A percentile compares a stretch with the other conserved stretches of the same genome.
Evolutionary conservation across 179 eudicot species (phyloP).

Genomic region (Silene noctiflora): DNA sequence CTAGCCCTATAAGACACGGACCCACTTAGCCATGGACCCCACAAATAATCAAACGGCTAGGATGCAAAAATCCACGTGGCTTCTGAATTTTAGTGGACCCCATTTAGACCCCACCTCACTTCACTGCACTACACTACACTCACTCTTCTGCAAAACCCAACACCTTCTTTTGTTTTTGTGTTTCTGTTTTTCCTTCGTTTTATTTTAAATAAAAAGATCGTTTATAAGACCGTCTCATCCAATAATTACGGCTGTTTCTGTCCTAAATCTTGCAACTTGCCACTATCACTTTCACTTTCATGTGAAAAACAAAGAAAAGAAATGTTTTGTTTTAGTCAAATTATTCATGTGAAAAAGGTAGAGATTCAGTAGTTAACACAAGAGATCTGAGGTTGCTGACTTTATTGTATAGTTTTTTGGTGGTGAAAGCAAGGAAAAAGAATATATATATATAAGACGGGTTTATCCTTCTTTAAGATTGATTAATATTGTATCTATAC

Average conservation of each 20-base stretch:
- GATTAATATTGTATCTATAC: background rate
- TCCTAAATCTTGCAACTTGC: background rate
- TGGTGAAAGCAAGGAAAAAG: constrained; percentile 22
- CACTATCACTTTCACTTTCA: constrained; percentile 24
- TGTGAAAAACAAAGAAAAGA: constrained; percentile 27
- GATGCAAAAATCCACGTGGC: constrained; percentile 39
- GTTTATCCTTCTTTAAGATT: no score
- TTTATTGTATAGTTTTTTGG: constrained; percentile 20
- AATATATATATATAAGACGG: no score
- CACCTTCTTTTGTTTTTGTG: background rate
- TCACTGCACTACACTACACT: background rate
- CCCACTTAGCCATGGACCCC: constrained; percentile 17
- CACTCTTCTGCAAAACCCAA: background rate
- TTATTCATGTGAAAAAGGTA: constrained; percentile 48
- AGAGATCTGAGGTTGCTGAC: constrained; percentile 33
- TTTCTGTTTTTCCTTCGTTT: no score
- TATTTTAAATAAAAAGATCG: no score
- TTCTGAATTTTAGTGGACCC: constrained; percentile 20
- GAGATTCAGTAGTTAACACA: constrained; percentile 14
- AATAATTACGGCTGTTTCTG: no score
- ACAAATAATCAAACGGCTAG: constrained; percentile 39
- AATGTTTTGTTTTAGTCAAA: constrained; percentile 26
- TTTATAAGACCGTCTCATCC: no score
- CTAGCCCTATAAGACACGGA: background rate
- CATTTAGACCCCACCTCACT: constrained; percentile 14